Conservation (phyloP, 441 rosid species). For the Gossypium davidsonii region DNA sequence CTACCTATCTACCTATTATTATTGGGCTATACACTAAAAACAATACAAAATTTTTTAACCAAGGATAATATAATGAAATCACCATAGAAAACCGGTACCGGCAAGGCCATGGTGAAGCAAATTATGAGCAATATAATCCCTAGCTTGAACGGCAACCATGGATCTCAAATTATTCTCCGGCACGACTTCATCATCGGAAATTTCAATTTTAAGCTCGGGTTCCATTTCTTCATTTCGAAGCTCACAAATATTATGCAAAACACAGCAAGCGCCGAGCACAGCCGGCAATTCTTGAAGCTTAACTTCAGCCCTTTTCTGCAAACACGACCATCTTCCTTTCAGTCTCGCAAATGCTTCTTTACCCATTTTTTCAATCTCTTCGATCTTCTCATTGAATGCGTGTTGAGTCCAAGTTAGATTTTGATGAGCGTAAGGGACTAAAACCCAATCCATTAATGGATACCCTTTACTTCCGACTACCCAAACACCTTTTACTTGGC, state of each 20-base stretch:
- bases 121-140: slow-evolving; percentile 55
- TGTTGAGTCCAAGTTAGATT: slow-evolving; percentile 36
- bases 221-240: slow-evolving; percentile 35
- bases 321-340: slow-evolving; percentile 39
- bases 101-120: slow-evolving; percentile 51
- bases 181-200: slow-evolving; percentile 44
- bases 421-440: slow-evolving; percentile 40
- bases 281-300: slow-evolving; percentile 57
- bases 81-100: slow-evolving; percentile 16
- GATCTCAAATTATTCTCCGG: slow-evolving; percentile 43
- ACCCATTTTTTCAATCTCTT: slow-evolving; percentile 24
- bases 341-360: slow-evolving; percentile 43
- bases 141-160: slow-evolving; percentile 28
- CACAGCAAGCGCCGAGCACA: slow-evolving; percentile 61
- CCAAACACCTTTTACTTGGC: slow-evolving; percentile 38
- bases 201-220: slow-evolving; percentile 33
- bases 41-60: background rate
- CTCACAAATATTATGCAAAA: slow-evolving; percentile 57
- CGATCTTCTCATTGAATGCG: slow-evolving; percentile 44
- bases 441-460: slow-evolving; percentile 54
- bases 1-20: background rate
- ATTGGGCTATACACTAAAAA: background rate
- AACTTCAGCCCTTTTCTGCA: slow-evolving; percentile 39
- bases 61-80: background rate
- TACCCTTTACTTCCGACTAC: slow-evolving; percentile 39